Evolutionary conservation across 139 green algal genomes (phyloP), one percentile per base, ranked within the genome.

Genomic region (Chloropicon primus): DNA sequence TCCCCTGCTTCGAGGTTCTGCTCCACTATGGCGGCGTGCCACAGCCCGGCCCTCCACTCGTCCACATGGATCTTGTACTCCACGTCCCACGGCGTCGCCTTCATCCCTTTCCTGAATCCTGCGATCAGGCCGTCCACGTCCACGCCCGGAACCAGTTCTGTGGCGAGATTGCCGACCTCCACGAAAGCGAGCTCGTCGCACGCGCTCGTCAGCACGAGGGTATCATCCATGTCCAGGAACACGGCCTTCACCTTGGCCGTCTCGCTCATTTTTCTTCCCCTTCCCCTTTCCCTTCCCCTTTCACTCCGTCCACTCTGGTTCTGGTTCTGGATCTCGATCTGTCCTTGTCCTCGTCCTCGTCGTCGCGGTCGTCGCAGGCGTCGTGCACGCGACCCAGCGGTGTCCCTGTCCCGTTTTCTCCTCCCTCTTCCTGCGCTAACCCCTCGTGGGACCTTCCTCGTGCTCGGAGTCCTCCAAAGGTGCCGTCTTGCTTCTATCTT

Each of bases 211-310:
- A 84, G 25, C 25, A 84, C 80, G n/a, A 86, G 77, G 21, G 82
- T 86, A 53, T 84, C 82, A 54, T 86, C 82, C 53, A 86, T 62
- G 75, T 84, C 82, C 79, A 83, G 80, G 41, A 83, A 83, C 1
- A 83, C 75, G 28, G 75, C 79, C 29, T 80, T 80, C 0, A 83
- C 41, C 41, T 62, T 17, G 41, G 41, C 5, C 10, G 5, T 62
- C 10, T 17, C 41, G 10, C 10, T 17, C 41, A 62, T 62, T n/a
- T 17, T 62, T 62, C 41, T 17, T 62, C 41, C 10, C 17, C 10
- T 62, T 62, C 41, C 41, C 41, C 41, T 62, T 62, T 62, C 10
- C 41, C 41, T n/a, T n/a, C 5, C 41, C 41, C 41, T 5, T 62
- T 17, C 41, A 5, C 41, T 62, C 41, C 17, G 10, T 5, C 5